Conservation (phyloP, 202 grass and related monocot species). For the Panicum hallii region DNA sequence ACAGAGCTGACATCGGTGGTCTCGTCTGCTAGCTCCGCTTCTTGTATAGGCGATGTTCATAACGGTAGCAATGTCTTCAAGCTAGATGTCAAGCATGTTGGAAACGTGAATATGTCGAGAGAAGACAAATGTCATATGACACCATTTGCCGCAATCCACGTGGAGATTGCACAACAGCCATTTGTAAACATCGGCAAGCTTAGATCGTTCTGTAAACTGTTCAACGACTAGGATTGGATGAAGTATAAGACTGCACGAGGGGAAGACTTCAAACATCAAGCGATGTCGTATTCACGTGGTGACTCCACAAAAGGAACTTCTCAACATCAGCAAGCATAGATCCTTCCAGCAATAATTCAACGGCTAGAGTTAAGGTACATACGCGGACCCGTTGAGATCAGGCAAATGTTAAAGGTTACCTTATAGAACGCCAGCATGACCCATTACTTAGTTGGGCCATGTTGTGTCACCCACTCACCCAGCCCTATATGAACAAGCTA, state of each 20-base stretch:
- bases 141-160: neutral
- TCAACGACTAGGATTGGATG: neutral
- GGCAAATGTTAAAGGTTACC: neutral
- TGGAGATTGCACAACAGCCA: neutral
- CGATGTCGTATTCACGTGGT: no score
- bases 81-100: neutral
- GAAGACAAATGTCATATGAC: neutral
- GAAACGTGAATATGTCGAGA: neutral
- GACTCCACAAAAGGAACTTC: neutral
- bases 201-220: neutral
- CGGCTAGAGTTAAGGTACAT: neutral
- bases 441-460: neutral
- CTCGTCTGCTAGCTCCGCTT: no score
- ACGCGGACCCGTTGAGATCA: neutral
- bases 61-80: neutral
- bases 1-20: no score
- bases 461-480: no score
- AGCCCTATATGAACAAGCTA: no score
- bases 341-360: neutral
- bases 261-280: no score
- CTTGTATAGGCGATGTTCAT: neutral
- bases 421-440: neutral
- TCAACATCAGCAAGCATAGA: no score
- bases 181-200: neutral
- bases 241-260: no score